Evolutionary conservation across 1,139 yeast genomes (phyloP), one percentile per base, ranked within the genome.

Genomic region (Yamadazyma jaroonii): DNA sequence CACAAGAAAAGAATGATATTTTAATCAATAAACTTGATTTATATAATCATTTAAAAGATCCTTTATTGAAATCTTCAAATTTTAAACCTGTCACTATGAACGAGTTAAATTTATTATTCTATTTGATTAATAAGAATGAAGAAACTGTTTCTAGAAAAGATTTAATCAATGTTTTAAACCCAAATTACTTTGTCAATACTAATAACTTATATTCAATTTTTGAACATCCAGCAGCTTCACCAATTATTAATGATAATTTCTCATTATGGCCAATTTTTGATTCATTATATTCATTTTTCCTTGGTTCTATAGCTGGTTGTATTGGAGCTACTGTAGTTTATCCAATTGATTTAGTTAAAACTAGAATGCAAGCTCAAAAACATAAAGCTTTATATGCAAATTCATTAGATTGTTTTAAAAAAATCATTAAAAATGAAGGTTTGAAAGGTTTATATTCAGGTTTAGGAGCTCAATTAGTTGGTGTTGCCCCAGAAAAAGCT

Each of bases 401-500:
- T 56, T 89, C 96, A 7, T 46, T 81, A 23, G 97, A 92, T 59
- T 92, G 97, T 64, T 83, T 89, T 61, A 69, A 73, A 37, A 89
- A 89, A 56, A 89, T 90, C 39, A 46, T 90, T 25, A 66, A 72
- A 36, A 69, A 76, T 44, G 97, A 92, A 66, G 97, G 98, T 34
- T 56, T 86, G 38, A 70, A 74, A 50, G 97, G 97, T n/a, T 73
- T 92, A 40, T 92, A 92, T 62, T 84, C 96, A 9, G 98, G 98
- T 40, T 72, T 92, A 40, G 89, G 88, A 9, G 97, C 97, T 25
- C 98, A 92, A 63, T 71, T 92, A 52, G 81, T 92, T 32, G 98
- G 98, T 47, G 97, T 92, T 35, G 97, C 97, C 0, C 98, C 98
- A 3, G 98, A 92, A 63, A 92, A 92, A 69, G 98, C 97, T 35